A percentile compares a stretch with the other conserved stretches of the same genome.
Evolutionary conservation across 164 flowering plant genomes (phyloP).

Genomic region (Vitis labrusca): DNA sequence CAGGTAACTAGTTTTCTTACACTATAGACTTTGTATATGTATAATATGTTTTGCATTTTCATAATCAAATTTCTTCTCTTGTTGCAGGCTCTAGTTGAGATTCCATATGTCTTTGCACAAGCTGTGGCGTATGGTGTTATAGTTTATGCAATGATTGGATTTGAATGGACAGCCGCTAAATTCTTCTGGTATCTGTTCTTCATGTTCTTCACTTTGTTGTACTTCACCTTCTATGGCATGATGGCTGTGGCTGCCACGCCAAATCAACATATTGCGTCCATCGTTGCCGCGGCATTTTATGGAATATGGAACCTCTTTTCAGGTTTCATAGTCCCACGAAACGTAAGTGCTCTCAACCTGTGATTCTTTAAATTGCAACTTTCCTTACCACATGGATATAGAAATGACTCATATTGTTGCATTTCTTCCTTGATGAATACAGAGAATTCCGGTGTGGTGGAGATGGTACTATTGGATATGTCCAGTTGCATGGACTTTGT

Average conservation of each 20-base stretch:
- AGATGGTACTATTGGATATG: constrained; percentile 36
- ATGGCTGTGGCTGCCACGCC: constrained; percentile 42
- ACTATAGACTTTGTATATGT: background rate
- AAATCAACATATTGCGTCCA: constrained; percentile 26
- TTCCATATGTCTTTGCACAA: constrained; percentile 39
- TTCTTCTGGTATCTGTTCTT: constrained; percentile 42
- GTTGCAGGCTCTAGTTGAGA: constrained; percentile 38
- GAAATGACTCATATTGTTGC: background rate
- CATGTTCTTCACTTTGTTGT: constrained; percentile 37
- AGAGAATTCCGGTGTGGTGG: constrained; percentile 44
- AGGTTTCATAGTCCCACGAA: constrained; percentile 26
- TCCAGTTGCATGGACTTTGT: constrained; percentile 35
- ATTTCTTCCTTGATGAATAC: constrained; percentile 1
- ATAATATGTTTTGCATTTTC: too few species aligned
- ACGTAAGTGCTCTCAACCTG: constrained; percentile 19
- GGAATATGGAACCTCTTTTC: constrained; percentile 33
- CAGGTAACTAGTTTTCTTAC: constrained; percentile 21
- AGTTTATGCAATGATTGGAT: constrained; percentile 44
- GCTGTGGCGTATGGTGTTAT: constrained; percentile 29
- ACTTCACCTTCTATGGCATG: constrained; percentile 52
- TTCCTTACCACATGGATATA: background rate
- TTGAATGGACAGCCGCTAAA: constrained; percentile 38
- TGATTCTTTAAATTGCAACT: too few species aligned
- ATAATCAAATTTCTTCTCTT: background rate
- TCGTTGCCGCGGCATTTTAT: constrained; percentile 29